Conservation (phyloP, 257 asterid genomes). For the Parsonsia alboflavescens region DNA sequence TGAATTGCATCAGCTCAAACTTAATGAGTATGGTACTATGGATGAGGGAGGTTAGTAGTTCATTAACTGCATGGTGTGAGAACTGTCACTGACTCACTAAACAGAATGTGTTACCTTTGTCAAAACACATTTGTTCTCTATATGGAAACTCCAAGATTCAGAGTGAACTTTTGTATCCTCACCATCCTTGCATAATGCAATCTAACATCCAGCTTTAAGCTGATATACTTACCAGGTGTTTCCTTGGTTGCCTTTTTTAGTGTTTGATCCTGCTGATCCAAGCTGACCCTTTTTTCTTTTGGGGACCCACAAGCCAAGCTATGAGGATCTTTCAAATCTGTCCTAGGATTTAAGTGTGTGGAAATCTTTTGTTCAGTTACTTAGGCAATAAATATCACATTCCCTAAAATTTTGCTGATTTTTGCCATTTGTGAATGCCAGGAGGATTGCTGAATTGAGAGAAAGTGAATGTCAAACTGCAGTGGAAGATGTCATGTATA, state of each 20-base stretch:
- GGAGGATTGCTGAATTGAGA: slow-evolving; percentile 70
- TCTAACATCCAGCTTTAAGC: slow-evolving; percentile 9
- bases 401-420: slow-evolving; percentile 23
- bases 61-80: slow-evolving; percentile 22
- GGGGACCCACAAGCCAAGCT: not conserved
- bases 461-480: slow-evolving; percentile 48
- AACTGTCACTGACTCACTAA: slow-evolving; percentile 22
- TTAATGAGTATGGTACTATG: too few relatives aligned
- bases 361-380: not conserved
- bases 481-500: slow-evolving; percentile 73
- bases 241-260: slow-evolving; percentile 19
- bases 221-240: slow-evolving; percentile 13
- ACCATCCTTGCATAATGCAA: slow-evolving; percentile 8
- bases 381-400: not conserved
- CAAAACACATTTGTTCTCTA: not conserved
- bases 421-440: slow-evolving; percentile 24
- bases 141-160: slow-evolving; percentile 9
- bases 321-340: not conserved
- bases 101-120: slow-evolving; percentile 13
- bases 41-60: too few relatives aligned
- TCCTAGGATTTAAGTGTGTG: not conserved
- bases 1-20: too few relatives aligned
- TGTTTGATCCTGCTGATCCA: slow-evolving; percentile 15
- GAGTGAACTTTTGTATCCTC: slow-evolving; percentile 15
- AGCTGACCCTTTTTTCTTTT: not conserved